Evolutionary conservation across 2,329 filamentous ascomycete genomes (phyloP).

Genomic region (Colletotrichum tropicale): DNA sequence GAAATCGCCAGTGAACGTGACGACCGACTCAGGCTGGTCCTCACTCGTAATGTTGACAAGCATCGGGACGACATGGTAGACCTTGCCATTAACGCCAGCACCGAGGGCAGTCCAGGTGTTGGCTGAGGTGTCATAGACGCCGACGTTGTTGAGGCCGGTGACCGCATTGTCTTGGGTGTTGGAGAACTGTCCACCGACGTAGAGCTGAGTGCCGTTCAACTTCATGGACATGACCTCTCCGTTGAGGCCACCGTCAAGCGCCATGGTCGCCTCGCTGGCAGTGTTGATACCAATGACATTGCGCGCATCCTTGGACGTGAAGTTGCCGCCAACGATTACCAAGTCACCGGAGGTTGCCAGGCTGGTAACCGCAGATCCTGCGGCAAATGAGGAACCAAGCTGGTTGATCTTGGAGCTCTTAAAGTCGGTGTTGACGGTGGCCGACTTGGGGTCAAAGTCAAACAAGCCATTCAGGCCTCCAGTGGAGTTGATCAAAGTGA

Average conservation of each 20-base stretch:
- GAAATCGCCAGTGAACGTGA: constrained; percentile 84
- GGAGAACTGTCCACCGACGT: constrained; percentile 85
- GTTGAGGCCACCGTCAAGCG: constrained; percentile 77
- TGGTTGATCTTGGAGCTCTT: constrained; percentile 76
- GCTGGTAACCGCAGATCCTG: constrained; percentile 71
- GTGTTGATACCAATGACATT: constrained; percentile 80
- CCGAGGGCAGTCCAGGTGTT: constrained; percentile 81
- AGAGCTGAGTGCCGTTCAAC: constrained; percentile 69
- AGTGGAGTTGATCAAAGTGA: constrained; percentile 74
- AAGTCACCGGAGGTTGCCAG: constrained; percentile 68
- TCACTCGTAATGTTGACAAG: constrained; percentile 76
- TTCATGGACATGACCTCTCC: constrained; percentile 76
- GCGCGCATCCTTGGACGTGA: constrained; percentile 68
- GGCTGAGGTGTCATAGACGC: constrained; percentile 71
- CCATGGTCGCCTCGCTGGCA: constrained; percentile 63
- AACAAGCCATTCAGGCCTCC: constrained; percentile 88
- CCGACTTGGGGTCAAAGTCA: constrained; percentile 77
- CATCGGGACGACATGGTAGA: constrained; percentile 76
- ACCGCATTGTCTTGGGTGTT: constrained; percentile 68
- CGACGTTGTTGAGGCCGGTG: constrained; percentile 75
- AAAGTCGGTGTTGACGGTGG: constrained; percentile 66
- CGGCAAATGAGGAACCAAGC: constrained; percentile 73
- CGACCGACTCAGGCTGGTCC: constrained; percentile 69
- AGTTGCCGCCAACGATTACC: constrained; percentile 84
- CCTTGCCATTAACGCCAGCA: constrained; percentile 82